Conservation (phyloP, 768 basidiomycete genomes). For the Fomitopsis pulvina region DNA sequence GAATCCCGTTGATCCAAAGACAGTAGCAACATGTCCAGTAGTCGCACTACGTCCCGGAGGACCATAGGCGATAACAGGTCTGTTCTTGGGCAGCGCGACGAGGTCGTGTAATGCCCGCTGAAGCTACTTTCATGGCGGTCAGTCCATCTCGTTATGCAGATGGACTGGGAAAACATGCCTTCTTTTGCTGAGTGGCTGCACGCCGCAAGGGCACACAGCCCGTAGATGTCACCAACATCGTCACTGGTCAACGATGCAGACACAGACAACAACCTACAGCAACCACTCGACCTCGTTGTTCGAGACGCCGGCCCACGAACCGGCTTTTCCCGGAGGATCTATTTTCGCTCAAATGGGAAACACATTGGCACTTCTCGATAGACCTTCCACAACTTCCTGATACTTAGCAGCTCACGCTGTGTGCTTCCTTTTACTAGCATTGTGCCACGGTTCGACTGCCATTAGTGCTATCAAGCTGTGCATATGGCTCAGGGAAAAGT, state of each 20-base stretch:
- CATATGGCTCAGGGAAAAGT: slow-evolving; percentile 80
- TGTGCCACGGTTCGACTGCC: not conserved
- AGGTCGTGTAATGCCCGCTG: slow-evolving; percentile 77
- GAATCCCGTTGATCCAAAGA: slow-evolving; percentile 96
- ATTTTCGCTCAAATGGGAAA: not conserved
- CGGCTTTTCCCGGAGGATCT: slow-evolving; percentile 11
- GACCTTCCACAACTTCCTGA: slow-evolving; percentile 2
- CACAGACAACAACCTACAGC: slow-evolving; percentile 11
- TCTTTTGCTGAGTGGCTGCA: slow-evolving; percentile 37
- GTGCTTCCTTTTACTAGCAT: not conserved
- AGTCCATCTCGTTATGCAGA: not conserved
- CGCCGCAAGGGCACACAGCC: slow-evolving; percentile 41
- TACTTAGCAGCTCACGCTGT: not conserved
- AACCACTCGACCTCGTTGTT: slow-evolving; percentile 3
- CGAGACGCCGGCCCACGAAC: slow-evolving; percentile 10
- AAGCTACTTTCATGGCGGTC: not conserved
- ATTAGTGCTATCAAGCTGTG: not conserved
- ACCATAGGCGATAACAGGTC: slow-evolving; percentile 71
- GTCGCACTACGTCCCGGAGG: slow-evolving; percentile 81
- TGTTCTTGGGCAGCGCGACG: slow-evolving; percentile 46
- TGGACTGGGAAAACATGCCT: slow-evolving; percentile 26
- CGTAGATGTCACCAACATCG: slow-evolving; percentile 21
- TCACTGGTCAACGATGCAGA: slow-evolving; percentile 17
- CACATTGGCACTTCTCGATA: not conserved
- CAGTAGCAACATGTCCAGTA: slow-evolving; percentile 89